Evolutionary conservation across 129 eudicot genomes (phyloP), one percentile per base, ranked within the genome.

Genomic region (Chrysanthemum seticuspe): DNA sequence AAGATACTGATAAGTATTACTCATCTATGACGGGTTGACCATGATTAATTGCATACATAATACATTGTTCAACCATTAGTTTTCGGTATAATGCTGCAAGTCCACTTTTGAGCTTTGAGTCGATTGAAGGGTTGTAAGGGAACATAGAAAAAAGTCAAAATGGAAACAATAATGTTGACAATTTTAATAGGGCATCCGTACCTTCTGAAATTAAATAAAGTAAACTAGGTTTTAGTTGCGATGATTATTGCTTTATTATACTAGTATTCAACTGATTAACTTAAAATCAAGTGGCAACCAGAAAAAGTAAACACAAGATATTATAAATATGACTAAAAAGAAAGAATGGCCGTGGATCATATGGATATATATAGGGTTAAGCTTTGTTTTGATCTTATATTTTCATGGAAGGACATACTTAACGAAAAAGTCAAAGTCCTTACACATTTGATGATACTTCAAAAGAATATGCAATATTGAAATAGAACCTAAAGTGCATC

Each of bases 101-200:
- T 29, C 31, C 6, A 31, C 14, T 29, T 23, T 29, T 31, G n/a
- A 62, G 6, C 67, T 6, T 62, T 29, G 48, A 13, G 67, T 62
- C 44, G 21, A 62, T 62, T 29, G 67, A 62, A 62, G 67, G 67
- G 67, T 62, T 62, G 67, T 1, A 27, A 62, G 67, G 67, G 67
- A 62, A 62, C 67, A 27, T 13, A 29, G 67, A 25, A 13, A 29
- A 62, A 62, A 29, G 67, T 62, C 67, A 62, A 62, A 62, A 29
- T 62, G 2, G 0, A 13, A 27, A 62, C 29, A 27, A 62, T 3
- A 44, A 27, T 10, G 5, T 12, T 62, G 19, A 62, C 57, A 52
- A 16, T 23, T 13, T 13, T 23, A 29, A 62, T 5, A 16, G 14
- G 67, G 67, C 67, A 62, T 62, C 67, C 48, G 45, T 62, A 62